A percentile compares a stretch with the other conserved stretches of the same genome.
phyloP scores from a whole-genome alignment of 768 basidiomycete genomes.

The Russula olivacea region DNA sequence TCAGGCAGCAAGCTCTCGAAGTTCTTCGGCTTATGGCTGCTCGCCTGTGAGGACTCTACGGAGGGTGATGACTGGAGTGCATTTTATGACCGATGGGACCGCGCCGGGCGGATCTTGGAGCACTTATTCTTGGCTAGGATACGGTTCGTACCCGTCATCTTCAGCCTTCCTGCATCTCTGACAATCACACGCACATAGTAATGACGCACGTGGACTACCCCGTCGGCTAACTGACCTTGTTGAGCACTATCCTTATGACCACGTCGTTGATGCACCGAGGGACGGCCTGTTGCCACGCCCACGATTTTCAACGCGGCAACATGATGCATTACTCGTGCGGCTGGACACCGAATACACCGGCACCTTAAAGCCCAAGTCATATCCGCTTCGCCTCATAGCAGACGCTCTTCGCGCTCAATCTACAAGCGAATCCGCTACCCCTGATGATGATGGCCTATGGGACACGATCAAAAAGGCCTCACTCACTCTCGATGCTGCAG shows the following conservation, averaged over 20 bases:
- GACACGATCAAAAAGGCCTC: conserved; percentile 43
- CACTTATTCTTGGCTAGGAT: conserved; percentile 71
- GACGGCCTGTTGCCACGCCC: conserved; percentile 53
- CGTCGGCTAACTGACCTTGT: conserved; percentile 66
- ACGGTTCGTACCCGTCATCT: conserved; percentile 41
- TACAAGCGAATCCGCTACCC: conserved; percentile 32
- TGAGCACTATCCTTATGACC: conserved; percentile 58
- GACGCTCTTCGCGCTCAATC: conserved; percentile 49
- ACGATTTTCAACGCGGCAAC: conserved; percentile 58
- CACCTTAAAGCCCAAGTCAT: conserved; percentile 37
- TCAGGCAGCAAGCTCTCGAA: conserved; percentile 76
- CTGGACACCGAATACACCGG: conserved; percentile 46
- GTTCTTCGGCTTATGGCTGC: conserved; percentile 67
- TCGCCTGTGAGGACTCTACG: conserved; percentile 44
- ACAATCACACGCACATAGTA: conserved; percentile 39
- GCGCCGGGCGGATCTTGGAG: conserved; percentile 63
- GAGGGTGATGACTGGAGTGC: conserved; percentile 52
- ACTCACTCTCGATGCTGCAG: conserved; percentile 25
- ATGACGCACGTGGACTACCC: conserved; percentile 61
- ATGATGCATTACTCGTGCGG: conserved; percentile 62
- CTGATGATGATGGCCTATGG: conserved; percentile 46
- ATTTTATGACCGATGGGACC: conserved; percentile 74
- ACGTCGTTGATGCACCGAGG: conserved; percentile 31
- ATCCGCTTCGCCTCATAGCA: conserved; percentile 53
- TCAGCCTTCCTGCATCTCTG: neutral